Evolutionary conservation across 257 asterid species (phyloP).

Genomic region (Solanum sitiens): DNA sequence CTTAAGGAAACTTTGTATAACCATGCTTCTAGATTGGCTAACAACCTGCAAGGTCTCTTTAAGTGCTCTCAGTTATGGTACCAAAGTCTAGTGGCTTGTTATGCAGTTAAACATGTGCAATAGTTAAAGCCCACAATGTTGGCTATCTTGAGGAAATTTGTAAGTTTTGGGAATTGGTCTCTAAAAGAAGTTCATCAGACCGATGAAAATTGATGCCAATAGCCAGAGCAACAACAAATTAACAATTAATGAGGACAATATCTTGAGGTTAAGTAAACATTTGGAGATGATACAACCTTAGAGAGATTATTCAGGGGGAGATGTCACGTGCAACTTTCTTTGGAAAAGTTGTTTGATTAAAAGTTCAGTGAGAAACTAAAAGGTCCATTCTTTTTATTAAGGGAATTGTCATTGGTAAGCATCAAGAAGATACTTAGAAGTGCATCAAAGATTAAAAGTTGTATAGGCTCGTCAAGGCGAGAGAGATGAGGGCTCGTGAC

Average conservation of each 20-base stretch:
- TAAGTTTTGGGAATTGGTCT: not conserved
- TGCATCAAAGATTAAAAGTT: not conserved
- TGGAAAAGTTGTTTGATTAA: not conserved
- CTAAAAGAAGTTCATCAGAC: not conserved
- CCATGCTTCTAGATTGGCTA: not conserved
- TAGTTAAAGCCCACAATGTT: not conserved
- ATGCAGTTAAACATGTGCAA: not conserved
- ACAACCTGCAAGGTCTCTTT: not conserved
- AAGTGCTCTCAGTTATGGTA: not conserved
- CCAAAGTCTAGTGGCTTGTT: not conserved
- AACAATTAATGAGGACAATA: not conserved
- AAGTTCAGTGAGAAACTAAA: not conserved
- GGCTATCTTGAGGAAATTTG: not conserved
- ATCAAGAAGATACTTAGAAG: not conserved
- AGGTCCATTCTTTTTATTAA: not conserved
- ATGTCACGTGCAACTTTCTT: not conserved
- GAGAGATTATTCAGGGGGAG: not conserved
- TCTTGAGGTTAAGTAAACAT: not conserved
- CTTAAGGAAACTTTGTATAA: not conserved
- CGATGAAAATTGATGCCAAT: not conserved
- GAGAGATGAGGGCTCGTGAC: not conserved
- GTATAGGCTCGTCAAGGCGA: not conserved
- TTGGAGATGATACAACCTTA: not conserved
- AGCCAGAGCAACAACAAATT: not conserved
- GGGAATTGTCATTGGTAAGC: not conserved